phyloP scores from a whole-genome alignment of 2,329 filamentous ascomycete genomes.

The Xylariaceae sp. region DNA sequence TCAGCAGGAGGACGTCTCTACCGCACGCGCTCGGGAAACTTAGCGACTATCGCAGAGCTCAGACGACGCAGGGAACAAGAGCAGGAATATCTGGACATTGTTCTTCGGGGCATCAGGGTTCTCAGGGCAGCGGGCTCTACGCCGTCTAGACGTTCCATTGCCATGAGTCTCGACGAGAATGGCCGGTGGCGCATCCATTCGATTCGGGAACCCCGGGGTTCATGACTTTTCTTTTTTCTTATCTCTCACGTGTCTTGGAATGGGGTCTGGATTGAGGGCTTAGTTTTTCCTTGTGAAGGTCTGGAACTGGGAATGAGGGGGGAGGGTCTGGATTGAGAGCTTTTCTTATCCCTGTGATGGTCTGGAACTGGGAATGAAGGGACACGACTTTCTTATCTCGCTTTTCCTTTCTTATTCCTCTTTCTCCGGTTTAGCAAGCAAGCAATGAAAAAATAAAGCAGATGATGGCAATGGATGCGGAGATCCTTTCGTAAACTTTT shows the following conservation, averaged over 20 bases:
- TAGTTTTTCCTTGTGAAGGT: neutral
- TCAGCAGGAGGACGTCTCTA: slow-evolving; percentile 20
- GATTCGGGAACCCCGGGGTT: slow-evolving; percentile 16
- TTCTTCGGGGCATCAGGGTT: slow-evolving; percentile 36
- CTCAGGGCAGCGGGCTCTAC: slow-evolving; percentile 12
- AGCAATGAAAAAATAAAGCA: no score
- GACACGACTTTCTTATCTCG: neutral
- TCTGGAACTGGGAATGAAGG: no score
- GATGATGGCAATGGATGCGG: no score
- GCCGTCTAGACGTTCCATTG: slow-evolving; percentile 21
- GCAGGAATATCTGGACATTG: slow-evolving; percentile 32
- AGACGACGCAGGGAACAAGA: slow-evolving; percentile 25
- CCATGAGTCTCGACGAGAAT: slow-evolving; percentile 35
- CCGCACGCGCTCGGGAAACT: slow-evolving; percentile 27
- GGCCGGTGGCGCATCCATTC: slow-evolving; percentile 39
- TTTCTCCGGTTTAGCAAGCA: neutral
- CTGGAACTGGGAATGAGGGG: no score
- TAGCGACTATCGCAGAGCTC: slow-evolving; percentile 26
- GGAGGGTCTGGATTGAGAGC: no score
- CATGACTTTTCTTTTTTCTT: slow-evolving; percentile 1
- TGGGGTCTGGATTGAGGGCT: no score
- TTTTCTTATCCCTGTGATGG: no score
- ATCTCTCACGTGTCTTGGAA: no score
- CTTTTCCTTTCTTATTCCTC: neutral
- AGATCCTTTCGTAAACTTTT: neutral